These are phyloP conservation scores for Punctularia strigosozonata DNA, from an alignment of 768 basidiomycete genomes.

Conservation along the genomic window DNA sequence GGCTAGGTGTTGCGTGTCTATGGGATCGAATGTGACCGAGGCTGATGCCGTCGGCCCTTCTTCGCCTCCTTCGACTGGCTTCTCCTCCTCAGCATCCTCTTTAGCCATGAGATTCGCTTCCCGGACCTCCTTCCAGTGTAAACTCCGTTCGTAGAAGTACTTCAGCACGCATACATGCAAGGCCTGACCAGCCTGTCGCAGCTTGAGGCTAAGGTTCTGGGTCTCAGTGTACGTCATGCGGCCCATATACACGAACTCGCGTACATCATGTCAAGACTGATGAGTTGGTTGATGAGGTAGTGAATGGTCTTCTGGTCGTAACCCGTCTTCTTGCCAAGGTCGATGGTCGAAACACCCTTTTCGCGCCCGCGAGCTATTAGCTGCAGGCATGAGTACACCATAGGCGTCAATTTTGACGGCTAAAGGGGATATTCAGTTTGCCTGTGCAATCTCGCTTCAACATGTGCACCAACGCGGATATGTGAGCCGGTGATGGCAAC, in stretches of 20 bases:
- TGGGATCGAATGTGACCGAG: conserved; percentile 44
- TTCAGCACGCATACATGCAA: conserved; percentile 73
- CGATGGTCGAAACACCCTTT: conserved; percentile 64
- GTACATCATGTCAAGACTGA: conserved; percentile 65
- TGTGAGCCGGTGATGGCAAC: conserved; percentile 79
- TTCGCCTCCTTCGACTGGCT: conserved; percentile 12
- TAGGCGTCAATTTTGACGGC: conserved; percentile 72
- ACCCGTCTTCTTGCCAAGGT: conserved; percentile 63
- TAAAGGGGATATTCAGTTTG: conserved; percentile 16
- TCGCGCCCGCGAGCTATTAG: conserved; percentile 75
- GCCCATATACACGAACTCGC: conserved; percentile 15
- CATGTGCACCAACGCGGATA: conserved; percentile 46
- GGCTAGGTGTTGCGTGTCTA: conserved; percentile 68
- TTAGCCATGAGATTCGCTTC: conserved; percentile 44
- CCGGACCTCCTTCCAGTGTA: conserved; percentile 66
- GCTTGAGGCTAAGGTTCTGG: conserved; percentile 44
- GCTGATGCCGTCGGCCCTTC: conserved; percentile 9
- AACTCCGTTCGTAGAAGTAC: conserved; percentile 69
- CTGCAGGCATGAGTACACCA: conserved; percentile 79
- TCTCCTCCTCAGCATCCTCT: conserved; percentile 19
- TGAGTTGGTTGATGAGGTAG: conserved; percentile 70
- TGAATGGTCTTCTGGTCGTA: conserved; percentile 89
- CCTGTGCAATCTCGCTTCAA: background rate
- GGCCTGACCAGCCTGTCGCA: conserved; percentile 65
- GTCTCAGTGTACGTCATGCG: background rate